These are phyloP conservation scores for Epichloe sp. DNA, from an alignment of 2,329 filamentous ascomycete species.

Conservation along the genomic window DNA sequence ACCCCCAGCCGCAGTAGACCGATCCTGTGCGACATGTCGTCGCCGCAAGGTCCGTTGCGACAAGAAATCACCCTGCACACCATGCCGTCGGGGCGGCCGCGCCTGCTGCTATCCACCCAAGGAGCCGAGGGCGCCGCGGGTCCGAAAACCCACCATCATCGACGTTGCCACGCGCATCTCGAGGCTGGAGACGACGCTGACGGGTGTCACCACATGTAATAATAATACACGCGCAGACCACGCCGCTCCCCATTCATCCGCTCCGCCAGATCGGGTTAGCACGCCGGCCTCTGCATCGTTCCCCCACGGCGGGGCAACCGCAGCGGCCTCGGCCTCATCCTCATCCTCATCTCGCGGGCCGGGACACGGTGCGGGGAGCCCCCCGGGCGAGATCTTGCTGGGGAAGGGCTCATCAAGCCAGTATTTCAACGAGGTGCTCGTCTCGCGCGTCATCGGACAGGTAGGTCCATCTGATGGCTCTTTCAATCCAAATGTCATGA, in stretches of 20 bases:
- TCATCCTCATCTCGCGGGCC: not conserved
- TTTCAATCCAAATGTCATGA: not conserved
- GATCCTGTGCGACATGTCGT: constrained; percentile 28
- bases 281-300: no score
- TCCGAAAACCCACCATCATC: constrained; percentile 17
- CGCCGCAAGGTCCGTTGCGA: constrained; percentile 58
- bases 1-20: constrained; percentile 5
- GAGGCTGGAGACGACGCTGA: constrained; percentile 17
- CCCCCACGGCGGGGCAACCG: not conserved
- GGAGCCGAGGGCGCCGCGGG: constrained; percentile 13
- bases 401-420: constrained; percentile 20
- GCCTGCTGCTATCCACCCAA: constrained; percentile 18
- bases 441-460: constrained; percentile 22
- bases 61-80: constrained; percentile 56
- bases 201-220: not conserved
- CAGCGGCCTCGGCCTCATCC: not conserved
- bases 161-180: constrained; percentile 24
- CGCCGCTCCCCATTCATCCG: not conserved
- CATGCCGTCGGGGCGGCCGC: constrained; percentile 40
- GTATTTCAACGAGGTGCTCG: constrained; percentile 24
- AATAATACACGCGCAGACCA: not conserved
- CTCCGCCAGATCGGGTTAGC: not conserved
- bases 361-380: not conserved
- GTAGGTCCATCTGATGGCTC: constrained; percentile 7
- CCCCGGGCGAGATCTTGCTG: constrained; percentile 16